phyloP scores from a whole-genome alignment of 1,284 basidiomycete species.

The Pulveroboletus ridleyi region DNA sequence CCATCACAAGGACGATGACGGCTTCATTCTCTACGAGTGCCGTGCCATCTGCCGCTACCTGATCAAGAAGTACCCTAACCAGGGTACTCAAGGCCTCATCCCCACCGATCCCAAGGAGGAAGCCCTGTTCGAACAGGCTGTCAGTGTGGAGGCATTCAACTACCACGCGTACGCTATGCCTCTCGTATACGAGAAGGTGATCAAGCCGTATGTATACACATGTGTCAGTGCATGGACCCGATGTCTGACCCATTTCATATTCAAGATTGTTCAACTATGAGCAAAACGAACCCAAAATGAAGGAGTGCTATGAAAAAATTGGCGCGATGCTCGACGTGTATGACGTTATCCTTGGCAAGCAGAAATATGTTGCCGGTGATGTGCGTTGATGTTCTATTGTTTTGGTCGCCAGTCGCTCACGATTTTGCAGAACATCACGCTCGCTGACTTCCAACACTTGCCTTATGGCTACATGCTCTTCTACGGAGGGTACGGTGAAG shows the following conservation, averaged over 20 bases:
- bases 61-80: conserved; percentile 48
- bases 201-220: conserved; percentile 38
- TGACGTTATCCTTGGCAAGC: conserved; percentile 51
- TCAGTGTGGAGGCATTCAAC: too few relatives aligned
- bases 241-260: conserved; percentile 8
- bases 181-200: conserved; percentile 38
- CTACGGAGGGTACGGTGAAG: neutral
- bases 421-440: conserved; percentile 44
- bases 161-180: conserved; percentile 38
- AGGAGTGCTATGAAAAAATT: conserved; percentile 34
- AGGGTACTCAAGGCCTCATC: conserved; percentile 42
- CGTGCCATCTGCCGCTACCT: conserved; percentile 61
- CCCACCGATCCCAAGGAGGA: conserved; percentile 38
- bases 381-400: conserved; percentile 33
- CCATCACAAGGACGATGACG: conserved; percentile 47
- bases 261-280: conserved; percentile 10
- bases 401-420: conserved; percentile 17
- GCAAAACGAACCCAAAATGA: conserved; percentile 37
- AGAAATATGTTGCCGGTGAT: conserved; percentile 56
- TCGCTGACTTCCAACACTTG: conserved; percentile 61
- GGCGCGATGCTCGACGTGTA: conserved; percentile 48
- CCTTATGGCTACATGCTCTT: conserved; percentile 44
- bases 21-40: conserved; percentile 53
- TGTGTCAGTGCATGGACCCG: conserved; percentile 7
- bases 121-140: too few relatives aligned